Percentiles rank a stretch among this genome's conserved stretches.
Evolutionary conservation across 2,329 filamentous ascomycete genomes (phyloP).

Genomic region (Penicillium sp.): DNA sequence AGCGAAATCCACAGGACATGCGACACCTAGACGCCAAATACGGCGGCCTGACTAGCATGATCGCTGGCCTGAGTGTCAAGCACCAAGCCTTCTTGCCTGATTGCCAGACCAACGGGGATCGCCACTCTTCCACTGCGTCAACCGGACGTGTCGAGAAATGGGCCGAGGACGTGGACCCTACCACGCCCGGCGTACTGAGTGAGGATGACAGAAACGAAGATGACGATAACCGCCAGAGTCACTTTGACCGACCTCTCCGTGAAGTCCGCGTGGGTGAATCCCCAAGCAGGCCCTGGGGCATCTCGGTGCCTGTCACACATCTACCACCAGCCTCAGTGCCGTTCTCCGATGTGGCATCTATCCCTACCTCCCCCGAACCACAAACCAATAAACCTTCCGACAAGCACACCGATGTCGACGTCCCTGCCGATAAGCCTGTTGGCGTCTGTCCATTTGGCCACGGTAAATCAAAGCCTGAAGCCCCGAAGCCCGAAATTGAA

Average conservation of each 20-base stretch:
- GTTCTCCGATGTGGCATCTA: constrained; percentile 24
- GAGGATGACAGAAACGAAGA: constrained; percentile 47
- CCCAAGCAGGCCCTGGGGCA: constrained; percentile 90
- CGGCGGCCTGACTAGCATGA: constrained; percentile 89
- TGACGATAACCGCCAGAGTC: constrained; percentile 64
- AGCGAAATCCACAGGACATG: constrained; percentile 81
- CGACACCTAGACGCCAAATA: constrained; percentile 92
- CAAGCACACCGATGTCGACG: constrained; percentile 12
- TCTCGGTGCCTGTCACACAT: constrained; percentile 67
- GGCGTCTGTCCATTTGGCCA: constrained; percentile 40
- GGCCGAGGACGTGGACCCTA: constrained; percentile 71
- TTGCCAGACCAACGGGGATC: constrained; percentile 27
- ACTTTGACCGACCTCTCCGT: constrained; percentile 81
- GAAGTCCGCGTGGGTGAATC: constrained; percentile 93
- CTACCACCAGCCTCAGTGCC: constrained; percentile 30
- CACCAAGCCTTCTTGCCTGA: constrained; percentile 82
- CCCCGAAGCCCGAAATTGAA: constrained; percentile 8
- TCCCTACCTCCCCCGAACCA: constrained; percentile 18
- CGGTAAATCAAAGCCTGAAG: constrained; percentile 20
- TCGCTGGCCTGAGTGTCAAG: constrained; percentile 80
- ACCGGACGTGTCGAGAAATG: constrained; percentile 78
- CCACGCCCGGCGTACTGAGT: constrained; percentile 42
- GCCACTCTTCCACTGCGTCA: constrained; percentile 44
- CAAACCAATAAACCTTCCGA: constrained; percentile 16
- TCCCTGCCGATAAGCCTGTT: constrained; percentile 20